Evolutionary conservation across 768 basidiomycete genomes (phyloP), one percentile per base, ranked within the genome.

Genomic region (Kwoniella heveanensis): DNA sequence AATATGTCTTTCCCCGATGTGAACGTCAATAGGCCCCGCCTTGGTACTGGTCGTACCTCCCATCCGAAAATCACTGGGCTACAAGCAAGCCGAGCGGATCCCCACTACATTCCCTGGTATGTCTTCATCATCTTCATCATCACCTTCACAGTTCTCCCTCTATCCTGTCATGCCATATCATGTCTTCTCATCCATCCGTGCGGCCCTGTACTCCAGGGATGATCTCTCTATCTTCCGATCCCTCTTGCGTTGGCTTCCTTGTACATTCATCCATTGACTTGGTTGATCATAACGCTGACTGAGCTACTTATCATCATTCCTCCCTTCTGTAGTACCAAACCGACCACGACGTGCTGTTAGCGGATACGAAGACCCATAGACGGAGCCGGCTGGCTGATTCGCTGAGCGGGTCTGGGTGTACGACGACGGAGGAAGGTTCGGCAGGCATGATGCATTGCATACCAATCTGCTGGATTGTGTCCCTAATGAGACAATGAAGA

Each of bases 81-180:
- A 87, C 68, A 84, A 83, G 68, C 84, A 85, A 2, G 82, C 89
- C 44, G 88, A 90, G 73, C 83, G 84, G 48, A 68, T 79, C 13
- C 92, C 92, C 3, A 85, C 86, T 15, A 85, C 89, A 29, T 95
- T 89, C 78, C 91, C 92, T 59, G 69, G 91, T 92, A 73, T 72
- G 91, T 29, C 32, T 1, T 13, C 12, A 12, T 19, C 21, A 44
- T 17, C 17, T 9, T 44, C 13, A 7, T 7, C 32, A 36, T 36
- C n/a, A n/a, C n/a, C n/a, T n/a, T n/a, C n/a, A n/a, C n/a, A n/a
- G n/a, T n/a, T n/a, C n/a, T n/a, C n/a, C 32, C 32, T 6, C 32
- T 32, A 32, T 32, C 32, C 13, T 32, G 5, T 13, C 5, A 32
- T 6, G 32, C 32, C 7, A 32, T 32, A 5, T 5, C 32, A 32